These are phyloP conservation scores for Russula compacta DNA, from an alignment of 768 basidiomycete genomes.

Conservation along the genomic window DNA sequence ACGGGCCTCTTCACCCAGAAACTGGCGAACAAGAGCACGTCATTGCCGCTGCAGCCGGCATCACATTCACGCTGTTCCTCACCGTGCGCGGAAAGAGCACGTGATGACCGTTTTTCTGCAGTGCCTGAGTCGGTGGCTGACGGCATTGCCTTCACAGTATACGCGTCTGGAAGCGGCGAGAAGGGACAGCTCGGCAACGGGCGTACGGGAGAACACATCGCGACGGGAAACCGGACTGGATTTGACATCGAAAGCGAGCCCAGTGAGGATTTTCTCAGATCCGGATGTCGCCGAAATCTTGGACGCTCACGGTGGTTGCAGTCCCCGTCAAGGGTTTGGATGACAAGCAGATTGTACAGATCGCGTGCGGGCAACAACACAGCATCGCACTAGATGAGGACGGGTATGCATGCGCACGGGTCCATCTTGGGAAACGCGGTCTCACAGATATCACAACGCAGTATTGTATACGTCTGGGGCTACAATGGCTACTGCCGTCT, in stretches of 20 bases:
- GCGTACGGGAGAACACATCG: slow-evolving; percentile 84
- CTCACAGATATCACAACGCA: slow-evolving; percentile 25
- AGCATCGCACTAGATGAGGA: slow-evolving; percentile 69
- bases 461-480: slow-evolving; percentile 78
- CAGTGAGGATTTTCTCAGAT: slow-evolving; percentile 32
- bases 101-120: slow-evolving; percentile 16
- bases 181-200: slow-evolving; percentile 92
- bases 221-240: slow-evolving; percentile 73
- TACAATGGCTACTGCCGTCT: slow-evolving; percentile 88
- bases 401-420: slow-evolving; percentile 41
- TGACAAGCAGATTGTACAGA: slow-evolving; percentile 69
- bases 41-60: slow-evolving; percentile 68
- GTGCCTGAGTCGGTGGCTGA: slow-evolving; percentile 1
- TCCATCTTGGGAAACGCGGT: background rate
- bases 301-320: slow-evolving; percentile 26
- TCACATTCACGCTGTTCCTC: slow-evolving; percentile 76
- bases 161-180: slow-evolving; percentile 84
- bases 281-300: background rate
- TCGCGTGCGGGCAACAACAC: slow-evolving; percentile 85
- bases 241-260: slow-evolving; percentile 72
- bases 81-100: slow-evolving; percentile 74
- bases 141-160: slow-evolving; percentile 41
- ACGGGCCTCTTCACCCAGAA: slow-evolving; percentile 33
- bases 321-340: slow-evolving; percentile 70
- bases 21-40: slow-evolving; percentile 56